phyloP scores from a whole-genome alignment of 768 basidiomycete genomes.

The Lactarius sanguifluus region DNA sequence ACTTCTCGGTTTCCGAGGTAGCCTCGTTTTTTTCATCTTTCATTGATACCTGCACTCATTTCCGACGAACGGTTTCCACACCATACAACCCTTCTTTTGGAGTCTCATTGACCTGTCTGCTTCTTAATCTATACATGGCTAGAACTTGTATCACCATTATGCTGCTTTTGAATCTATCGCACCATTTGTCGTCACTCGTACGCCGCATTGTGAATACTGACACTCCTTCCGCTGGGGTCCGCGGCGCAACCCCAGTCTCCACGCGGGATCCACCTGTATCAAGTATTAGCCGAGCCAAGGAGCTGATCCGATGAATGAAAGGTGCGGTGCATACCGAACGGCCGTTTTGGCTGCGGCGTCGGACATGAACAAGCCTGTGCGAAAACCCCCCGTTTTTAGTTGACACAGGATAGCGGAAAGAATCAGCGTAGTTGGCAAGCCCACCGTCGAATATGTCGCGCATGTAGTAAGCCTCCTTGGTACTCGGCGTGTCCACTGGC shows the following conservation, averaged over 20 bases:
- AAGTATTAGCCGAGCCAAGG: slow-evolving; percentile 1
- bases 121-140: slow-evolving; percentile 34
- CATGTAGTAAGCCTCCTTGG: slow-evolving; percentile 95
- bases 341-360: slow-evolving; percentile 87
- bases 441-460: slow-evolving; percentile 87
- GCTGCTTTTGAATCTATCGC: slow-evolving; percentile 27
- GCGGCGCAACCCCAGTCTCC: slow-evolving; percentile 95
- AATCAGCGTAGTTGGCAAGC: slow-evolving; percentile 18
- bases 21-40: slow-evolving; percentile 10
- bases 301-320: slow-evolving; percentile 9
- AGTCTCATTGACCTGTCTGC: slow-evolving; percentile 31
- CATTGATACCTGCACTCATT: slow-evolving; percentile 28
- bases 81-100: slow-evolving; percentile 29
- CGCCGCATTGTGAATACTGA: slow-evolving; percentile 93
- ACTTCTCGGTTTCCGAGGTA: slow-evolving; percentile 17
- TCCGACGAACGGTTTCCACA: slow-evolving; percentile 24
- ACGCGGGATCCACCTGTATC: slow-evolving; percentile 81
- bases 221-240: slow-evolving; percentile 94
- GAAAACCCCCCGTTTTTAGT: background rate
- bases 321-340: slow-evolving; percentile 61
- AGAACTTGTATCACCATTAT: slow-evolving; percentile 38
- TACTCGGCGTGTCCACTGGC: slow-evolving; percentile 81
- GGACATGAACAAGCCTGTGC: slow-evolving; percentile 73
- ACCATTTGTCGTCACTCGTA: slow-evolving; percentile 43
- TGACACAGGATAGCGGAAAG: background rate